These are phyloP conservation scores for Eucalyptus curtisii DNA, from an alignment of 345 rosid genomes.

Conservation along the genomic window DNA sequence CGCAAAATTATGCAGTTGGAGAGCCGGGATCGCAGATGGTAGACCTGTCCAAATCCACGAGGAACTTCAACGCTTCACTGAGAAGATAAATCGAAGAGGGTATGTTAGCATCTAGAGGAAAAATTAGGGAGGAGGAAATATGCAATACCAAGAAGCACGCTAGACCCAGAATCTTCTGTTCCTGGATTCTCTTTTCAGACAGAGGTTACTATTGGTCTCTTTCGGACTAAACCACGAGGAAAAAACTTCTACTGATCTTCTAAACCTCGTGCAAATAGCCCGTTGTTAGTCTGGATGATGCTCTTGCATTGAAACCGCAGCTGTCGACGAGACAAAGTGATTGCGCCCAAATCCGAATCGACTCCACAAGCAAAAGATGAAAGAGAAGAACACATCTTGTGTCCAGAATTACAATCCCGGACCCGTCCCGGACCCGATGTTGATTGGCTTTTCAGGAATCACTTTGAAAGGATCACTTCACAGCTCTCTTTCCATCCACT, in stretches of 20 bases:
- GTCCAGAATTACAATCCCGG: not conserved
- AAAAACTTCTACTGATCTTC: not conserved
- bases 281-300: not conserved
- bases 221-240: not conserved
- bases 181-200: not conserved
- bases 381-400: not conserved
- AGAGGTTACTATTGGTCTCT: not conserved
- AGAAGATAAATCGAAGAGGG: not conserved
- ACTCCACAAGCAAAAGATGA: not conserved
- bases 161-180: not conserved
- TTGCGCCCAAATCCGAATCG: accelerated
- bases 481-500: not conserved
- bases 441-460: not conserved
- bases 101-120: not conserved
- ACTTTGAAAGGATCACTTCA: not conserved
- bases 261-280: not conserved
- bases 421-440: not conserved
- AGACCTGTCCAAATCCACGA: not conserved
- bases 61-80: not conserved
- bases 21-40: not conserved
- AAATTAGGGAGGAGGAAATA: not conserved
- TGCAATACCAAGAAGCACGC: not conserved
- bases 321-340: not conserved
- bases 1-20: not conserved
- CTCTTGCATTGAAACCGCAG: not conserved